Evolutionary conservation across 1,284 basidiomycete genomes (phyloP).

Genomic region (Sanghuangporus sanghuang): DNA sequence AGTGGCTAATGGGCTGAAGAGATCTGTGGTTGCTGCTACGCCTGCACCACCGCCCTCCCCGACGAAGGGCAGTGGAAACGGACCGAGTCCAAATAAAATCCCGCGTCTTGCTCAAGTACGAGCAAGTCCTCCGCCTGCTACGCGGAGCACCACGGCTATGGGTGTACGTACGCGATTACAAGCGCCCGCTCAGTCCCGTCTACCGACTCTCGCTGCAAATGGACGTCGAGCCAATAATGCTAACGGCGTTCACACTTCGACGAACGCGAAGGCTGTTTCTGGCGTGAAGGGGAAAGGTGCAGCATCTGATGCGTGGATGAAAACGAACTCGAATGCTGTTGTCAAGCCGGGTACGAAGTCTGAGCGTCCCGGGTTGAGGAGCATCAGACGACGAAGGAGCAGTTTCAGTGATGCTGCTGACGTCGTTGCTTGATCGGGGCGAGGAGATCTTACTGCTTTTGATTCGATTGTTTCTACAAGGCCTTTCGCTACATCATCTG

Average conservation of each 20-base stretch:
- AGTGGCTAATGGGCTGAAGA: constrained; percentile 40
- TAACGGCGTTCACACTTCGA: constrained; percentile 45
- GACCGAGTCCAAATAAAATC: constrained; percentile 68
- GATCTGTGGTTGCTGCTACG: constrained; percentile 20
- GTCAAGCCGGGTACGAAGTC: constrained; percentile 64
- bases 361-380: constrained; percentile 64
- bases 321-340: constrained; percentile 58
- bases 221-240: constrained; percentile 45
- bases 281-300: neutral
- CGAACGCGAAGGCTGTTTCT: constrained; percentile 30
- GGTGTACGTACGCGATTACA: constrained; percentile 31
- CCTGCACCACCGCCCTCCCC: constrained; percentile 33
- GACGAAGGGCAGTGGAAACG: constrained; percentile 29
- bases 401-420: constrained; percentile 74
- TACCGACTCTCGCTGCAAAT: constrained; percentile 59
- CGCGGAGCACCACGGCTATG: constrained; percentile 17
- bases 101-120: constrained; percentile 55
- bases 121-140: constrained; percentile 14
- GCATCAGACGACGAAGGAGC: constrained; percentile 66
- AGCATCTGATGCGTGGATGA: constrained; percentile 63
- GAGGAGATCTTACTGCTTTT: neutral
- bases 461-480: neutral
- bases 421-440: constrained; percentile 54
- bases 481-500: neutral
- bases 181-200: constrained; percentile 63